These are phyloP conservation scores for Diddensiella santjacobensis DNA, from an alignment of 805 yeast genomes.

Conservation along the genomic window DNA sequence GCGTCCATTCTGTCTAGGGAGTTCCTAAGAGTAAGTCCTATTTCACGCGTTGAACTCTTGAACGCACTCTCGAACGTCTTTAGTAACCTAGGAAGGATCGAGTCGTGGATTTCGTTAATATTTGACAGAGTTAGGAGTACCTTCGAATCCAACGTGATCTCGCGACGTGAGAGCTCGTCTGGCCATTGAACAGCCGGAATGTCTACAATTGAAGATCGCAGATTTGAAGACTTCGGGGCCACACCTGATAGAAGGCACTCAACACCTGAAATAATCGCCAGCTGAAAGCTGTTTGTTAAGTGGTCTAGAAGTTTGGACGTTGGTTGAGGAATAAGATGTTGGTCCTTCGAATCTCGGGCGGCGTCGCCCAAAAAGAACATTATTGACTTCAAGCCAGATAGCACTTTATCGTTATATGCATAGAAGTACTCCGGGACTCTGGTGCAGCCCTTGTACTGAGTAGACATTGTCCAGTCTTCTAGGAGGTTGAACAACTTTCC, in stretches of 20 bases:
- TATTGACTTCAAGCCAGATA: constrained; percentile 30
- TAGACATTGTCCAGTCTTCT: constrained; percentile 41
- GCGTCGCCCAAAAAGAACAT: constrained; percentile 16
- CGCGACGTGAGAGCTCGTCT: constrained; percentile 38
- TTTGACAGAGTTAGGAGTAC: constrained; percentile 53
- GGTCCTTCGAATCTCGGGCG: constrained; percentile 8
- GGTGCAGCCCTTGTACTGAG: constrained; percentile 34
- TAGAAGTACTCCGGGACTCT: constrained; percentile 38
- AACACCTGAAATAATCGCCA: constrained; percentile 28
- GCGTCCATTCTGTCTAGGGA: constrained; percentile 48
- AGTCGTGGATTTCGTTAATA: constrained; percentile 44
- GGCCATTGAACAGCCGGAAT: constrained; percentile 23
- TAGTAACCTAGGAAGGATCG: constrained; percentile 47
- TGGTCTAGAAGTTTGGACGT: constrained; percentile 30
- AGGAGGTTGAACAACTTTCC: constrained; percentile 35
- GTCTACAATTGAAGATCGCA: neutral
- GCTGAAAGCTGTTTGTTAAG: constrained; percentile 20
- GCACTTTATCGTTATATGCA: constrained; percentile 38
- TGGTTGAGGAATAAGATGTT: constrained; percentile 33
- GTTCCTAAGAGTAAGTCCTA: constrained; percentile 43
- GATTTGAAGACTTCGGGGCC: constrained; percentile 2
- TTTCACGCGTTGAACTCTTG: constrained; percentile 42
- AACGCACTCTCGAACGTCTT: constrained; percentile 50
- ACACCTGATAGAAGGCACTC: neutral
- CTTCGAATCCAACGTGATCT: constrained; percentile 48